Percentiles rank a stretch among this genome's conserved stretches.
These are phyloP conservation scores for Arthrobotrys sphaeroides DNA, from an alignment of 2,329 filamentous ascomycete genomes.

Conservation along the genomic window DNA sequence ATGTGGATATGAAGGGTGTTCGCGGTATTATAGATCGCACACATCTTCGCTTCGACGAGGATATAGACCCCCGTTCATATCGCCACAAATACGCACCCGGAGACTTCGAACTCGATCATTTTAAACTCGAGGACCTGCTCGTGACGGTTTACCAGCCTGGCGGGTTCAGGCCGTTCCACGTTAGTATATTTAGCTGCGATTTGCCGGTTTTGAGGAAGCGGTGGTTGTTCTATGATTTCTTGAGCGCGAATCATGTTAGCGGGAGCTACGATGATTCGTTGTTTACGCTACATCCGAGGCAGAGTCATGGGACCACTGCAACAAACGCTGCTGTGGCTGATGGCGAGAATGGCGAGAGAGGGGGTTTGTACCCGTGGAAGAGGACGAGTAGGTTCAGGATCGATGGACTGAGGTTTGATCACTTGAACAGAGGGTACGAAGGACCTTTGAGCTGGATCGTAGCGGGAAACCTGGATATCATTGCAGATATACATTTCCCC, in stretches of 20 bases:
- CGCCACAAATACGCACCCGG: slow-evolving; percentile 87
- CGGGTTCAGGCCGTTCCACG: slow-evolving; percentile 90
- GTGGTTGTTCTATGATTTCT: slow-evolving; percentile 97
- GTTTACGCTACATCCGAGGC: slow-evolving; percentile 94
- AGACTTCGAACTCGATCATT: slow-evolving; percentile 96
- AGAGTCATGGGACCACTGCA: slow-evolving; percentile 78
- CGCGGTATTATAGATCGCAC: slow-evolving; percentile 92
- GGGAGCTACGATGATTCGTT: slow-evolving; percentile 94
- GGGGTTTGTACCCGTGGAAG: slow-evolving; percentile 80
- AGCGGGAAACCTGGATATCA: slow-evolving; percentile 94
- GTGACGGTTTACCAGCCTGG: slow-evolving; percentile 90
- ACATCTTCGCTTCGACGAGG: slow-evolving; percentile 75
- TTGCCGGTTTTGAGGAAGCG: slow-evolving; percentile 91
- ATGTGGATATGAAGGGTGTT: slow-evolving; percentile 93
- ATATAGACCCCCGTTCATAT: slow-evolving; percentile 84
- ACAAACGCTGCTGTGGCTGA: slow-evolving; percentile 67
- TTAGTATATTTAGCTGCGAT: slow-evolving; percentile 96
- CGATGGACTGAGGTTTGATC: slow-evolving; percentile 92
- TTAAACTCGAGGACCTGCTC: slow-evolving; percentile 93
- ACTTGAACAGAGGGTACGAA: slow-evolving; percentile 90
- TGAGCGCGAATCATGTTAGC: slow-evolving; percentile 94
- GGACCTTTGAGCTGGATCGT: slow-evolving; percentile 98
- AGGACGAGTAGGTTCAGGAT: slow-evolving; percentile 93
- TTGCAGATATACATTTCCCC: slow-evolving; percentile 94
- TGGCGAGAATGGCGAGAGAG: slow-evolving; percentile 68